A percentile compares a stretch with the other conserved stretches of the same genome.
These are phyloP conservation scores for Beauveria rudraprayagi DNA, from an alignment of 2,329 filamentous ascomycete genomes.

Conservation along the genomic window DNA sequence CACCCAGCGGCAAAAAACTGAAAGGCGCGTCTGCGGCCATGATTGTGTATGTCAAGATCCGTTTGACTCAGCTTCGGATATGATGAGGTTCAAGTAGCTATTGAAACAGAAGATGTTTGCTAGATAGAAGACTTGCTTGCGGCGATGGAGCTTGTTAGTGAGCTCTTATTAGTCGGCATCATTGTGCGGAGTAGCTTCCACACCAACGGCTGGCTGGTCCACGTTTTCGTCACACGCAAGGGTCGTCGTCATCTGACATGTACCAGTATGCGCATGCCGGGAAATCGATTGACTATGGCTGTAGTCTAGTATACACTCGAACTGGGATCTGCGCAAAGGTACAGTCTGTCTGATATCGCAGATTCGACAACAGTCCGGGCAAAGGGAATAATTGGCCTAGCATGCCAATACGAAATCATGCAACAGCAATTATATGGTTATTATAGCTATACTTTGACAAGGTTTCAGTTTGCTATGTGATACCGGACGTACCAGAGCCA, in stretches of 20 bases:
- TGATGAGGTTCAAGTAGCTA: not conserved
- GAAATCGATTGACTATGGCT: not conserved
- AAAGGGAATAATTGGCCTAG: not conserved
- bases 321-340: not conserved
- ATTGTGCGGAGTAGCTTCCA: conserved; percentile 5
- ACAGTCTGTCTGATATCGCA: no score
- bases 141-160: not conserved
- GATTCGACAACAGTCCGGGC: no score
- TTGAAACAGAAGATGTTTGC: not conserved
- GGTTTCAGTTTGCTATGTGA: not conserved
- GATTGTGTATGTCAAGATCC: not conserved
- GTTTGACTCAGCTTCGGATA: not conserved
- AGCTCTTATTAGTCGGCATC: not conserved
- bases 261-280: not conserved
- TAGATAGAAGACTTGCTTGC: conserved; percentile 16
- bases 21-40: conserved; percentile 38
- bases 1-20: conserved; percentile 65
- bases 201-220: not conserved
- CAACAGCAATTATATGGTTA: not conserved
- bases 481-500: not conserved
- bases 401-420: not conserved
- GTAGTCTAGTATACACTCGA: not conserved
- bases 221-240: not conserved
- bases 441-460: not conserved
- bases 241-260: conserved; percentile 6